Conservation (phyloP, 2,329 filamentous ascomycete species). For the Drechslera avenae region DNA sequence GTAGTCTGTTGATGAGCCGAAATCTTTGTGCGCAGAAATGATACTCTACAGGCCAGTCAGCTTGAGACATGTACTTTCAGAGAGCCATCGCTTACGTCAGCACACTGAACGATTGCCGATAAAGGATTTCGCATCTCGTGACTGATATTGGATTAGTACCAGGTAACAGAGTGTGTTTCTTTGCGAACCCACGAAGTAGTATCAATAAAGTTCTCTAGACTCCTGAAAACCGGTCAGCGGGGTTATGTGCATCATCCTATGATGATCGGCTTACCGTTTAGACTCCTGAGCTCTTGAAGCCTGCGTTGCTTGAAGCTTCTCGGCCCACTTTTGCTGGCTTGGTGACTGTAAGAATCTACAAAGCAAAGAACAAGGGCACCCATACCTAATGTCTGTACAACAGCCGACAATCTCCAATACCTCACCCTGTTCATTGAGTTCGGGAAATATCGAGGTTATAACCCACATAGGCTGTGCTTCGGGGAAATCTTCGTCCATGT, state of each 20-base stretch:
- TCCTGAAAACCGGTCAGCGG: background rate
- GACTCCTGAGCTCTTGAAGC: constrained; percentile 26
- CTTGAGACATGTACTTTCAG: background rate
- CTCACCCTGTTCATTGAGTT: constrained; percentile 26
- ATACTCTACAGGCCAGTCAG: constrained; percentile 17
- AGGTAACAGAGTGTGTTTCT: background rate
- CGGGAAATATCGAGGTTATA: constrained; percentile 37
- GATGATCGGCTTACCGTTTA: constrained; percentile 12
- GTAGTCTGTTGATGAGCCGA: constrained; percentile 8
- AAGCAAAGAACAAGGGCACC: background rate
- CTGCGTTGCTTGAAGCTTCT: constrained; percentile 38
- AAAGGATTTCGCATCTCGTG: constrained; percentile 54
- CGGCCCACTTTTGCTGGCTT: constrained; percentile 44
- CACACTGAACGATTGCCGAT: constrained; percentile 51
- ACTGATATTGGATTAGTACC: background rate
- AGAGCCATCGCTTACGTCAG: constrained; percentile 43
- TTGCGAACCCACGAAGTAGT: constrained; percentile 26
- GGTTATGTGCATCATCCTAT: background rate
- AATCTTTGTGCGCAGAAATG: constrained; percentile 16
- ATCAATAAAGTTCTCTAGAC: constrained; percentile 41
- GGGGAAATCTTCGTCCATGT: constrained; percentile 11
- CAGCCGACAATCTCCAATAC: constrained; percentile 43
- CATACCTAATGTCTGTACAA: constrained; percentile 43
- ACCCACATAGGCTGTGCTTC: constrained; percentile 37
- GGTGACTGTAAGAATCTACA: constrained; percentile 1